Conservation (phyloP, 2,329 filamentous ascomycete genomes). For the Exophiala mesophila region DNA sequence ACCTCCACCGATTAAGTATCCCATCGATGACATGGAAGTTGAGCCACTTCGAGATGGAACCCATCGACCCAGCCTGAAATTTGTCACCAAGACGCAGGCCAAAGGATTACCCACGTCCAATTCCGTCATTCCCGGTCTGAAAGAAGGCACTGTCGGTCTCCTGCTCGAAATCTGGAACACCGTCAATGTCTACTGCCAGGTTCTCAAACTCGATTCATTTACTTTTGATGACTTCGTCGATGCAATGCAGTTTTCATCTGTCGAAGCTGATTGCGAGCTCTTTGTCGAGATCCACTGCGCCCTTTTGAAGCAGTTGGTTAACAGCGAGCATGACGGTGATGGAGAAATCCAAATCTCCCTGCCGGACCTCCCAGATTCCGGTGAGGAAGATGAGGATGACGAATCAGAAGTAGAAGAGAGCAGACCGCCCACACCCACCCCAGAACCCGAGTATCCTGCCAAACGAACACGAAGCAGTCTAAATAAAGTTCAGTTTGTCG, state of each 20-base stretch:
- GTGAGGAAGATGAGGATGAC: constrained; percentile 61
- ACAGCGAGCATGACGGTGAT: constrained; percentile 62
- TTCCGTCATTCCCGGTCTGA: constrained; percentile 54
- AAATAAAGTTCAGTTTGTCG: constrained; percentile 68
- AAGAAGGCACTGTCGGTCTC: constrained; percentile 79
- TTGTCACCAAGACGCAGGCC: constrained; percentile 54
- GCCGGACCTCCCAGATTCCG: constrained; percentile 67
- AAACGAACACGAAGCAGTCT: constrained; percentile 78
- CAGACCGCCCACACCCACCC: constrained; percentile 52
- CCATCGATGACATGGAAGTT: constrained; percentile 88
- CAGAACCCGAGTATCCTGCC: constrained; percentile 66
- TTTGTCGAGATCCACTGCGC: constrained; percentile 90
- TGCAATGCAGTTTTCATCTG: constrained; percentile 71
- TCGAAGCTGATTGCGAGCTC: constrained; percentile 72
- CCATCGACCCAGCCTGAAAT: constrained; percentile 71
- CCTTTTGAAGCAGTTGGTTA: constrained; percentile 79
- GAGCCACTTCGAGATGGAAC: constrained; percentile 59
- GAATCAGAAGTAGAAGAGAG: constrained; percentile 56
- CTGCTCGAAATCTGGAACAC: constrained; percentile 94
- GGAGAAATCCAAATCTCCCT: constrained; percentile 75
- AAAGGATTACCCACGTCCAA: constrained; percentile 49
- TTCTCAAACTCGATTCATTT: constrained; percentile 91
- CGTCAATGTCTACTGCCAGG: constrained; percentile 94
- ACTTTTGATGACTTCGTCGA: constrained; percentile 96
- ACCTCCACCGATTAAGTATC: constrained; percentile 81